Conservation (phyloP, 2,329 filamentous ascomycete genomes). For the Huntiella decipiens region DNA sequence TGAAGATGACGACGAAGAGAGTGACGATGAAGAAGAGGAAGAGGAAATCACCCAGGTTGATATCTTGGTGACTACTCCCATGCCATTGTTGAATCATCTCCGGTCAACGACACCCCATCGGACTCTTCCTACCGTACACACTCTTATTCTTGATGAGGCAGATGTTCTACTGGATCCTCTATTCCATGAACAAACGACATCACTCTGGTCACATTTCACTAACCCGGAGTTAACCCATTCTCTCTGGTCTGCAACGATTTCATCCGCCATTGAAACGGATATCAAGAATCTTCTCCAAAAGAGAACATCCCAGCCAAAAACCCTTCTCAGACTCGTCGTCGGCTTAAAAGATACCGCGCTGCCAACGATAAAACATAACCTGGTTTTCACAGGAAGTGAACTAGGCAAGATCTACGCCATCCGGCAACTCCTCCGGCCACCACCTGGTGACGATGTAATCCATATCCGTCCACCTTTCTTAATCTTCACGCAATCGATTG, state of each 20-base stretch:
- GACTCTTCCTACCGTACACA: constrained; percentile 46
- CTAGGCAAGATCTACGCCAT: constrained; percentile 83
- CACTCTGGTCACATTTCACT: constrained; percentile 64
- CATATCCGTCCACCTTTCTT: constrained; percentile 73
- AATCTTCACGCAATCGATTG: constrained; percentile 91
- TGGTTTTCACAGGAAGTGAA: constrained; percentile 82
- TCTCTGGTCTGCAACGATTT: constrained; percentile 95
- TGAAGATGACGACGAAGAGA: constrained; percentile 20
- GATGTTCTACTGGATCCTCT: constrained; percentile 84
- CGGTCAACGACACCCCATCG: constrained; percentile 16
- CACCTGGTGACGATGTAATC: constrained; percentile 26
- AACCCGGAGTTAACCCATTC: constrained; percentile 52
- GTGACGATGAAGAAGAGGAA: constrained; percentile 9
- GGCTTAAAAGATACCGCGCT: constrained; percentile 91
- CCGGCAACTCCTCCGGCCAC: constrained; percentile 69
- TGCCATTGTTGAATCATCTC: constrained; percentile 59
- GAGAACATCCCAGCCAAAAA: constrained; percentile 21
- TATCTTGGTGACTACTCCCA: constrained; percentile 24
- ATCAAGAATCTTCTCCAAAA: constrained; percentile 47
- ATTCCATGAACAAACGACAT: constrained; percentile 74
- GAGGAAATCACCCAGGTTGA: constrained; percentile 16
- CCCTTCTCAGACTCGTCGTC: constrained; percentile 71
- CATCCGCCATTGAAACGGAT: constrained; percentile 72
- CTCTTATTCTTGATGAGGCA: constrained; percentile 76
- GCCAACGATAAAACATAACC: constrained; percentile 74